Base-by-base conservation (phyloP, 2,329 filamentous ascomycete genomes). In the Hypoxylon sp. region DNA sequence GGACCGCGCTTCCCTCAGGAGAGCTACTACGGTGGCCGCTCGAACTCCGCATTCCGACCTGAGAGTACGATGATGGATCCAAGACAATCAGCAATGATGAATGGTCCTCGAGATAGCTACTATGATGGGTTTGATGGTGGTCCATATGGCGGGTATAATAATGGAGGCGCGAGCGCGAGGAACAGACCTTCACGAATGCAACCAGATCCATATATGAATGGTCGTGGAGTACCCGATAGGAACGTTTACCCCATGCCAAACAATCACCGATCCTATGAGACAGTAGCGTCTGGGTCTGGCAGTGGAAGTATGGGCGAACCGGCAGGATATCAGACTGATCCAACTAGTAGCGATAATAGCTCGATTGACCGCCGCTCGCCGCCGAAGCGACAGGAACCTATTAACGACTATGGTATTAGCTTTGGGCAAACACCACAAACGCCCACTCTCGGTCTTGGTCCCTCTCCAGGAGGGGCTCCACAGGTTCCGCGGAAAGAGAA, bases 261-360 rank as follows among this genome's bases (percentile, higher is more conserved):
- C 79, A 91, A 94, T 78, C 91, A 95, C 73, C 90, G 89, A 71
- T 96, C 93, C 1, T 93, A 95, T 80, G 94, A 97, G 79, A 97
- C 94, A 1, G 91, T 97, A 48, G 92, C 92, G 39, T 94, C 92
- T 11, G 91, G 91, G 66, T 89, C 90, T 10, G 77, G 90, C 22
- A 92, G 90, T 75, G 92, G 90, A 54, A 92, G 88, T 73, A 89
- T 91, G 70, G 89, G 83, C 59, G 94, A 97, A 64, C 90, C 90
- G 11, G 90, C 88, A 77, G 91, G 90, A 62, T 94, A 96, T 79
- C 91, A 91, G 71, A 97, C 94, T 66, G 94, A 97, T 77, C 94
- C 93, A 46, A 83, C 87, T 62, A 96, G 92, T 82, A 97, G 94
- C 77, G 92, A 97, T 77, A 97, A 97, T 81, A 97, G 93, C 82